Percentiles rank a stretch among this genome's conserved stretches.
Conservation (phyloP, 2,329 filamentous ascomycete species). For the Ceratocystis destructans region DNA sequence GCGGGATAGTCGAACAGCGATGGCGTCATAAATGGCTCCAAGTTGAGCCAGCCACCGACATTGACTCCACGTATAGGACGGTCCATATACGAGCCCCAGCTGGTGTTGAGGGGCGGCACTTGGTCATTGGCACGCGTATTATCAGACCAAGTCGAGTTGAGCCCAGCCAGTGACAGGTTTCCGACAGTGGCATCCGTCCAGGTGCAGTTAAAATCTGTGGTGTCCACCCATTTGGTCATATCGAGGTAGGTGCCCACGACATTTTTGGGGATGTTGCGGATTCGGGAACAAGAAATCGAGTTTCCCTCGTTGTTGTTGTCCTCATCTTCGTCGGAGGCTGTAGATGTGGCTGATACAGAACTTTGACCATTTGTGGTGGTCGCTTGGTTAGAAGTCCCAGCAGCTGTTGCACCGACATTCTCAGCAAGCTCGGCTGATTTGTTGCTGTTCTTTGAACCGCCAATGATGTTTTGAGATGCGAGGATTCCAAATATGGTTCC, state of each 20-base stretch:
- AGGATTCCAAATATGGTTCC: conserved; percentile 16
- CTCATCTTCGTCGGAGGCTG: not conserved
- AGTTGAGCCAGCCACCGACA: conserved; percentile 57
- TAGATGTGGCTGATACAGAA: not conserved
- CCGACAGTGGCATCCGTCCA: conserved; percentile 56
- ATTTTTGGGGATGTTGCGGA: conserved; percentile 31
- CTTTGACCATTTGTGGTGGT: not conserved
- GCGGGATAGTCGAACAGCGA: conserved; percentile 47
- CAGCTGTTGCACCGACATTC: not conserved
- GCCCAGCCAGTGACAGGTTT: conserved; percentile 54
- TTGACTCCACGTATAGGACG: conserved; percentile 58
- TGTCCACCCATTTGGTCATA: conserved; percentile 61
- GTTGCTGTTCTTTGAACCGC: not conserved
- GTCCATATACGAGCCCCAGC: conserved; percentile 48
- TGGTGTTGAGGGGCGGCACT: conserved; percentile 48
- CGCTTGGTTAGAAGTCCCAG: not conserved
- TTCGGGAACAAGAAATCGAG: conserved; percentile 2
- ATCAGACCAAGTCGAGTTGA: conserved; percentile 57
- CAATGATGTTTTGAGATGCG: conserved; percentile 13
- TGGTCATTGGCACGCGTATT: conserved; percentile 48
- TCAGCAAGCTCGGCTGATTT: conserved; percentile 10
- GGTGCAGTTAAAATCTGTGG: conserved; percentile 58
- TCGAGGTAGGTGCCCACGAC: conserved; percentile 53
- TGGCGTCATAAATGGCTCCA: conserved; percentile 65
- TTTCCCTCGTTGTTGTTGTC: not conserved